These are phyloP conservation scores for Pistacia integerrima DNA, from an alignment of 345 rosid genomes.

Conservation along the genomic window DNA sequence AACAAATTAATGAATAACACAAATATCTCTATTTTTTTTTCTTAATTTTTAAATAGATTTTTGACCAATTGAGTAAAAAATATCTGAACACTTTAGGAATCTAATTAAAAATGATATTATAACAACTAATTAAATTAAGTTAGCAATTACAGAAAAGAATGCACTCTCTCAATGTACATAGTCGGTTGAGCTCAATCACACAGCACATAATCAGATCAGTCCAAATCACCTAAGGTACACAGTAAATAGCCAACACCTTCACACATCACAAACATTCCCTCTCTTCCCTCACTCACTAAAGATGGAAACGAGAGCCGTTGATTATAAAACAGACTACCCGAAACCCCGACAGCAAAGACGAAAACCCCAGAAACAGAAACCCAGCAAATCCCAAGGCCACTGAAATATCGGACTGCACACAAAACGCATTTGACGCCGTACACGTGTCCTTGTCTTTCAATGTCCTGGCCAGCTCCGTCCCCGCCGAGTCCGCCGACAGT, in stretches of 20 bases:
- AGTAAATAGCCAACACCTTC: not conserved
- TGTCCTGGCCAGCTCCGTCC: slow-evolving; percentile 66
- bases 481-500: slow-evolving; percentile 82
- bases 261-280: slow-evolving; percentile 12
- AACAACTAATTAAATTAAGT: not conserved
- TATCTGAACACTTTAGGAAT: too few relatives aligned
- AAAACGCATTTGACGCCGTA: slow-evolving; percentile 49
- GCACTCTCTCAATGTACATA: not conserved
- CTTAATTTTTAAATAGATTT: not conserved
- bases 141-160: slow-evolving; percentile 1
- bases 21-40: too few relatives aligned
- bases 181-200: not conserved
- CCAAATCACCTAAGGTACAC: slow-evolving; percentile 2
- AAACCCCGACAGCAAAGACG: slow-evolving; percentile 79
- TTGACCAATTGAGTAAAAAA: not conserved
- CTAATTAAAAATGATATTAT: too few relatives aligned
- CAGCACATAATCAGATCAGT: not conserved
- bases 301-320: slow-evolving; percentile 83
- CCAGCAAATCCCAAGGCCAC: slow-evolving; percentile 79
- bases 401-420: slow-evolving; percentile 76
- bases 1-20: too few relatives aligned
- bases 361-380: slow-evolving; percentile 70
- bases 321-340: slow-evolving; percentile 76
- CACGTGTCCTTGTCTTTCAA: slow-evolving; percentile 58
- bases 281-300: slow-evolving; percentile 29